These are phyloP conservation scores for Tremella mesenterica DNA, from an alignment of 768 basidiomycete genomes.

Conservation along the genomic window DNA sequence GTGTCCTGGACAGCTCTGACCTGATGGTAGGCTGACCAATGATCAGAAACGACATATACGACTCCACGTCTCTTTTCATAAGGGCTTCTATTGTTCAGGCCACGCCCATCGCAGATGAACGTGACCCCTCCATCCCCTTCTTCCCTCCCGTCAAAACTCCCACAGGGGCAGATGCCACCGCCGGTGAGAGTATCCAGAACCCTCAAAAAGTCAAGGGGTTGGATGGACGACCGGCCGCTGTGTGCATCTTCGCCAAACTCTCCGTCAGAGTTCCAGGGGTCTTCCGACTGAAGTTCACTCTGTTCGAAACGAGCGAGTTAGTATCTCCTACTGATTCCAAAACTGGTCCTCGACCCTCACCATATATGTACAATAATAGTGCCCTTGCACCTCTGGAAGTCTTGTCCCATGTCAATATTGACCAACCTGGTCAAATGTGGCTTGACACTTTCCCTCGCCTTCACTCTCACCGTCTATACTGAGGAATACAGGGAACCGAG, in stretches of 20 bases:
- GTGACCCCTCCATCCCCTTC: slow-evolving; percentile 1
- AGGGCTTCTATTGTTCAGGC: slow-evolving; percentile 38
- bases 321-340: slow-evolving; percentile 6
- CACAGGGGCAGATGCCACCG: slow-evolving; percentile 39
- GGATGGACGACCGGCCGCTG: slow-evolving; percentile 30
- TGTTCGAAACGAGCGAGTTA: slow-evolving; percentile 42
- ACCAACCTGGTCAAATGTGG: no score
- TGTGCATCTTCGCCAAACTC: slow-evolving; percentile 45
- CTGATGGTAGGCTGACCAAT: neutral
- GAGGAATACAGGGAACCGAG: neutral
- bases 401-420: no score
- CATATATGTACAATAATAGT: no score
- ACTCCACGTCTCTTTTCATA: slow-evolving; percentile 39
- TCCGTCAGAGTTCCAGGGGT: slow-evolving; percentile 41
- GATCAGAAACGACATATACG: slow-evolving; percentile 5
- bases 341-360: no score
- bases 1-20: neutral
- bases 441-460: no score
- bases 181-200: slow-evolving; percentile 42
- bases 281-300: slow-evolving; percentile 39
- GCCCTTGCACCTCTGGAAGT: no score
- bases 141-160: slow-evolving; percentile 36
- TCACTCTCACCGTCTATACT: no score
- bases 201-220: slow-evolving; percentile 38
- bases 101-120: slow-evolving; percentile 2